Evolutionary conservation across 2,329 filamentous ascomycete genomes (phyloP).

Genomic region (Stylonectria norvegica): DNA sequence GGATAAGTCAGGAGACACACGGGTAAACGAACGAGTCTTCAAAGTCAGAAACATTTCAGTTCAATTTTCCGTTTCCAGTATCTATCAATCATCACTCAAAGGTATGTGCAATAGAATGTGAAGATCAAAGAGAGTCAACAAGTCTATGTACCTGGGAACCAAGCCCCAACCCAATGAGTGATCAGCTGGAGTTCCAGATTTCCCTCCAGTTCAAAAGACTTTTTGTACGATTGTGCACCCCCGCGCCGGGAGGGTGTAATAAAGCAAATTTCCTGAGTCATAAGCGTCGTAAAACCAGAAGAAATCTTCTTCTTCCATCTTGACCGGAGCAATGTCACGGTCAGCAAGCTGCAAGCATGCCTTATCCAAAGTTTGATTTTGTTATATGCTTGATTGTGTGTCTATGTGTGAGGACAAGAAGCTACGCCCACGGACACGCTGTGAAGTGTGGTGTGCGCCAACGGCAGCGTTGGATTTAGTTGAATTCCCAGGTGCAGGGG

Average conservation of each 20-base stretch:
- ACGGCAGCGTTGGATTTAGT: too few relatives aligned
- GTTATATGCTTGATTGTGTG: too few relatives aligned
- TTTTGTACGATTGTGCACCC: slow-evolving; percentile 16
- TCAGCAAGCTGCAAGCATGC: neutral
- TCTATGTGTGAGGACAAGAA: too few relatives aligned
- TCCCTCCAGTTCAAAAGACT: slow-evolving; percentile 2
- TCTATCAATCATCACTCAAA: neutral
- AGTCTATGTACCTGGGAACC: neutral
- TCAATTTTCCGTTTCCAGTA: too few relatives aligned
- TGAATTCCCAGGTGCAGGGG: slow-evolving; percentile 46
- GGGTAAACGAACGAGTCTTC: too few relatives aligned
- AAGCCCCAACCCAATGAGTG: neutral
- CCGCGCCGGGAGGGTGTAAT: slow-evolving; percentile 14
- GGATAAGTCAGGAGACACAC: too few relatives aligned
- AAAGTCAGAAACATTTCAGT: too few relatives aligned
- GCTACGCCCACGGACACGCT: too few relatives aligned
- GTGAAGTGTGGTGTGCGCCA: too few relatives aligned
- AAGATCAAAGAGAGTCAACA: neutral
- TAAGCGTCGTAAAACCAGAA: slow-evolving; percentile 23
- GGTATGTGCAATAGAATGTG: slow-evolving; percentile 1
- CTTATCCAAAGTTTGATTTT: slow-evolving; percentile 2
- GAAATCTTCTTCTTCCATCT: slow-evolving; percentile 10
- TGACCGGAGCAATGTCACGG: neutral
- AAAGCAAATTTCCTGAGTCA: slow-evolving; percentile 23
- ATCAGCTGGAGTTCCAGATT: neutral